Evolutionary conservation across 2,329 filamentous ascomycete species (phyloP), one percentile per base, ranked within the genome.

Genomic region (Calonectria honghensis): DNA sequence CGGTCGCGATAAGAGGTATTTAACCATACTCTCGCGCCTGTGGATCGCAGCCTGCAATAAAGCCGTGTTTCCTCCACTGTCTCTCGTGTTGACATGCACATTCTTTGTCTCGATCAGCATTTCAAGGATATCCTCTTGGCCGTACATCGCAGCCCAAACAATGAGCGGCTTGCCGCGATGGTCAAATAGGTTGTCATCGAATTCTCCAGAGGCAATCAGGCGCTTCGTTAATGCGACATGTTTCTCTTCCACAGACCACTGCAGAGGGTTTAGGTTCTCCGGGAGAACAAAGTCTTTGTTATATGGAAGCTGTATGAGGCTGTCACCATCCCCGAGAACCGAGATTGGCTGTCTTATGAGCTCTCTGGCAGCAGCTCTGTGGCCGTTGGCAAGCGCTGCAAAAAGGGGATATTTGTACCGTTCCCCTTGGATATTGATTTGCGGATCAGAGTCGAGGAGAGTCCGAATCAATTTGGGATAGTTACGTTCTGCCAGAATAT

Each of bases 371-470:
- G 65, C 50, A 20, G 39, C 57, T 51, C n/a, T 54, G 6, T 72
- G 13, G 13, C 68, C 39, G 16, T 68, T 52, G 20, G 39, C 65
- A 20, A 69, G 57, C 11, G 73, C 73, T 32, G 39, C 68, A 61
- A 74, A 74, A 24, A 74, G 57, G 24, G 69, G 73, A 54, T 74
- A 74, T 29, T 16, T 50, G 32, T 72, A 20, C 29, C 63, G 37
- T 24, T 69, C 64, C 27, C 73, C 73, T 29, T 39, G 14, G 20
- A 66, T 41, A 13, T 52, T 20, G 31, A 69, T 59, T 10, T 50
- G 61, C 2, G 45, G 16, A 61, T 66, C 65, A 18, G 57, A 41
- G 7, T 16, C 20, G 7, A 72, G 39, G 10, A 39, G 39, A 6
- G 64, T 39, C 6, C 41, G 18, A 35, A 65, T 54, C 14, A 52